phyloP scores from a whole-genome alignment of 2,329 filamentous ascomycete species.

The Penicillium hesseltinei region DNA sequence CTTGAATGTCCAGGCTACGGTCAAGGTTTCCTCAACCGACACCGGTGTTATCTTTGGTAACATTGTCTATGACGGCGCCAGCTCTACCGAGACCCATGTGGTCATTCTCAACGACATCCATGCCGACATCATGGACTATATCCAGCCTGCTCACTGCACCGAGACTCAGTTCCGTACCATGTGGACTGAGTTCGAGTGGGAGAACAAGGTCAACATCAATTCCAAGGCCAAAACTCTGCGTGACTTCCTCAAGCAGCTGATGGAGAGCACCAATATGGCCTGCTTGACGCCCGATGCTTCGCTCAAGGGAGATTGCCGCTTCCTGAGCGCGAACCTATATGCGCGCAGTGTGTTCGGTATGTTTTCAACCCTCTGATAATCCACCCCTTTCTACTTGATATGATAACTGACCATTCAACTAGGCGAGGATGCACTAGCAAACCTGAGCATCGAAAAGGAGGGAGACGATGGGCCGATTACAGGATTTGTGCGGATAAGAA shows the following conservation, averaged over 20 bases:
- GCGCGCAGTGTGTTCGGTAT: slow-evolving; percentile 96
- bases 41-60: slow-evolving; percentile 99
- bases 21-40: slow-evolving; percentile 97
- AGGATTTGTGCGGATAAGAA: slow-evolving; percentile 96
- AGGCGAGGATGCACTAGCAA: slow-evolving; percentile 98
- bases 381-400: neutral
- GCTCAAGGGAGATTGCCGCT: slow-evolving; percentile 95
- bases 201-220: slow-evolving; percentile 99
- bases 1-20: slow-evolving; percentile 96
- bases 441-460: slow-evolving; percentile 96
- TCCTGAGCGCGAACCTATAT: slow-evolving; percentile 94
- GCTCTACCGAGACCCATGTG: slow-evolving; percentile 89
- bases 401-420: slow-evolving; percentile 26
- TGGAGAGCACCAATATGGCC: slow-evolving; percentile 98
- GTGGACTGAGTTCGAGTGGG: slow-evolving; percentile 99
- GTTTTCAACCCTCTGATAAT: slow-evolving; percentile 34
- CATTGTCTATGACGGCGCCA: slow-evolving; percentile 92
- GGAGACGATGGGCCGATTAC: slow-evolving; percentile 93
- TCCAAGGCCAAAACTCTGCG: slow-evolving; percentile 89
- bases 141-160: slow-evolving; percentile 92
- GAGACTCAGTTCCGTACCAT: slow-evolving; percentile 99
- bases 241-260: slow-evolving; percentile 88
- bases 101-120: slow-evolving; percentile 98
- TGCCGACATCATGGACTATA: slow-evolving; percentile 99
- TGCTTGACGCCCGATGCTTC: slow-evolving; percentile 95